Evolutionary conservation across 441 rosid species (phyloP).

Genomic region (Adansonia grandidieri): DNA sequence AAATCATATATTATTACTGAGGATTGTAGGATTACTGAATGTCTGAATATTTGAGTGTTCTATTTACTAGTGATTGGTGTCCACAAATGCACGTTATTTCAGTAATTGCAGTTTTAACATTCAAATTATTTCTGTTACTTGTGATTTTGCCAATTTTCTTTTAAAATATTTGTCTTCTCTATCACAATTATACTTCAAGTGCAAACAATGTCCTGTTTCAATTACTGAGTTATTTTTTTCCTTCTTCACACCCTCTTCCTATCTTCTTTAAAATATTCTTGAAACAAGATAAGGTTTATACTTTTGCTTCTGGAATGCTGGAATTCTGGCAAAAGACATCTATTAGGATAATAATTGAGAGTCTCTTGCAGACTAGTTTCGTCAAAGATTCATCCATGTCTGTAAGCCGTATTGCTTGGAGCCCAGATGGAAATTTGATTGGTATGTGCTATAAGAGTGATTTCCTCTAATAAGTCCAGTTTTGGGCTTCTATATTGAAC

Average conservation of each 20-base stretch:
- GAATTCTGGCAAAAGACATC: constrained; percentile 3
- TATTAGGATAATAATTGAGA: not conserved
- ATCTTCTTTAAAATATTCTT: not conserved
- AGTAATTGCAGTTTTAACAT: constrained; percentile 6
- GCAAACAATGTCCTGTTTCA: not conserved
- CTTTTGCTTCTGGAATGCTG: not conserved
- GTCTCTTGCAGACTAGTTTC: constrained; percentile 33
- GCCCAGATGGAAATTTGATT: constrained; percentile 38
- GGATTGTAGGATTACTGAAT: not conserved
- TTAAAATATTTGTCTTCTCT: constrained; percentile 16
- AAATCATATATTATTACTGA: not conserved
- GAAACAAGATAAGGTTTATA: constrained; percentile 4
- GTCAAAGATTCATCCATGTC: constrained; percentile 38
- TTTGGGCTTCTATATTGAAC: constrained; percentile 9
- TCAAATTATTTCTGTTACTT: not conserved
- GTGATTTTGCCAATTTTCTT: not conserved
- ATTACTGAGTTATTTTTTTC: not conserved
- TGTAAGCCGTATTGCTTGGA: constrained; percentile 36
- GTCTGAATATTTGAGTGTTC: not conserved
- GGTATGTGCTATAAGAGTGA: constrained; percentile 28
- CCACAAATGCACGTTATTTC: not conserved
- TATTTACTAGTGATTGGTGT: not conserved
- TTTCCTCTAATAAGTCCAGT: constrained; percentile 5
- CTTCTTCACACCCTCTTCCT: not conserved
- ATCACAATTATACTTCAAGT: not conserved